phyloP scores from a whole-genome alignment of 768 basidiomycete genomes.

The Leucocoprinus sp. region DNA sequence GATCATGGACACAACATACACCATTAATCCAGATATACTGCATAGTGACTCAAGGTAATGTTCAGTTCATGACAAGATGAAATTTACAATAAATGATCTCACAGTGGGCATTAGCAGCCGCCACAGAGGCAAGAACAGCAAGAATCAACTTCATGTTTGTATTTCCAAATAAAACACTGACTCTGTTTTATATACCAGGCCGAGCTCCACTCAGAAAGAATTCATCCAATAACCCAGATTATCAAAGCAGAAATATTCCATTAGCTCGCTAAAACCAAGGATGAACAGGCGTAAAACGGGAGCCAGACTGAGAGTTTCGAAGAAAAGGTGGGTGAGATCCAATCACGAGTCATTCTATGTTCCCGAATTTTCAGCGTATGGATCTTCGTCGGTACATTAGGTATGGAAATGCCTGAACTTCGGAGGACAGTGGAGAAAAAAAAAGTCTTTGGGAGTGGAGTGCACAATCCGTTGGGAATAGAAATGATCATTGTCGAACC shows the following conservation, averaged over 20 bases:
- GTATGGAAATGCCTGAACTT: conserved; percentile 11
- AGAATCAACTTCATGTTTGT: conserved; percentile 28
- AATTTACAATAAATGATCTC: not conserved
- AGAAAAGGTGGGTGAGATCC: not conserved
- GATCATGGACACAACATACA: conserved; percentile 18
- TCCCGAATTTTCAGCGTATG: conserved; percentile 14
- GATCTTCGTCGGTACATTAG: conserved; percentile 13
- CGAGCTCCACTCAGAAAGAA: not conserved
- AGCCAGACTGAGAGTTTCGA: not conserved
- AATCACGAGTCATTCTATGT: conserved; percentile 1
- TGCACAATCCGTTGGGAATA: not conserved
- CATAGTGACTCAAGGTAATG: conserved; percentile 29
- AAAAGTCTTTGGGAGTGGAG: not conserved
- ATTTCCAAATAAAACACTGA: too few relatives aligned
- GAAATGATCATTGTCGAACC: too few relatives aligned
- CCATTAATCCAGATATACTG: conserved; percentile 46
- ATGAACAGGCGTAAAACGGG: not conserved
- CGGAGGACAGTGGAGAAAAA: conserved; percentile 11
- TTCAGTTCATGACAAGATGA: not conserved
- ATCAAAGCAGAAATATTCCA: not conserved
- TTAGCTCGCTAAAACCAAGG: conserved; percentile 8
- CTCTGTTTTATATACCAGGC: conserved; percentile 4
- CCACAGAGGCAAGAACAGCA: conserved; percentile 26
- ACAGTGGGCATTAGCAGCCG: conserved; percentile 33
- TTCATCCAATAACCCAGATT: not conserved